Evolutionary conservation across 805 yeast genomes (phyloP), one percentile per base, ranked within the genome.

Genomic region (Candida ulmi): DNA sequence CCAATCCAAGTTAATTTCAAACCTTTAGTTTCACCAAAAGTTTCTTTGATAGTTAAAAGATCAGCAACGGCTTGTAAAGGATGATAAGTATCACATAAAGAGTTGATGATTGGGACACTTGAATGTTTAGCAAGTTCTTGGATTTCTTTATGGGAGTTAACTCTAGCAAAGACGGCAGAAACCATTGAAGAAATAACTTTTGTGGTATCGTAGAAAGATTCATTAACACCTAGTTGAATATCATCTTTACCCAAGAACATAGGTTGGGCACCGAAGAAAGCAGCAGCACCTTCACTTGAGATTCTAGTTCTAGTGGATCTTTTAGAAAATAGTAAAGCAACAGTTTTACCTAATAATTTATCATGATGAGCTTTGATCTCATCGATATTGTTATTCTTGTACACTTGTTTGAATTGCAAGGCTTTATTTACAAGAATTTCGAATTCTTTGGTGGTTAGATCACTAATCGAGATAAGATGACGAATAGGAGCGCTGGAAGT

Each of bases 61-160:
- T 93, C 99, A 41, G 97, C 80, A 47, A 93, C 84, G 3, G 98
- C 95, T 66, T 93, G 99, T 55, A 91, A 69, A 17, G 99, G 99
- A 62, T 93, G 99, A 65, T 74, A 93, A 43, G 68, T 80, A 58
- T 93, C 99, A 69, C 97, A 90, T 35, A 93, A 72, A 0, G 97
- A 87, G 57, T 93, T 93, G 51, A 93, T 88, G 42, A 93, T 83
- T 7, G 99, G 99, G 3, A 88, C 97, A 1, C 76, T 60, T 0
- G 96, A 87, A 58, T 87, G 78, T 53, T 82, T 66, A 38, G 88
- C 80, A 38, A 93, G 69, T 40, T 81, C 83, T 54, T 73, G 76
- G 49, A 93, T 90, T 44, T 91, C 96, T 18, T 76, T 69, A 56
- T 93, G 96, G 21, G 76, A 68, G 48, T 87, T 81, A 16, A 93